Base-by-base conservation (phyloP, 2,329 filamentous ascomycete species). In the Clathrospora elynae region DNA sequence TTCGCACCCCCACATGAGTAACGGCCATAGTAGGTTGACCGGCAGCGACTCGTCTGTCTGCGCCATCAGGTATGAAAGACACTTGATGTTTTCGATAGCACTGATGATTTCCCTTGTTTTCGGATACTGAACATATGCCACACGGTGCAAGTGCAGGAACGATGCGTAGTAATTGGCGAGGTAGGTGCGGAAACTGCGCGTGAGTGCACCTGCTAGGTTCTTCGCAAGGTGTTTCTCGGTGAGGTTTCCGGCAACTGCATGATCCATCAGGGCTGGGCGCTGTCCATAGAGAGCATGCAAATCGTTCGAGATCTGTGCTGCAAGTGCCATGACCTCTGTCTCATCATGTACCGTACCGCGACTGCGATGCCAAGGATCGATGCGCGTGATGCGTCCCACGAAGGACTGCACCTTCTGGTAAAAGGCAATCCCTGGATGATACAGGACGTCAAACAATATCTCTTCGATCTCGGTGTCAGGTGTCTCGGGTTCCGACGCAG, bases 321-420 rank as follows among this genome's bases (percentile, higher is more conserved):
- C 79, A 31, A 78, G 71, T 20, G 74, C 73, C 78, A 82, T 81
- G 1, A 81, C 78, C 42, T 82, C 78, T 2, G 76, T 80, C 63
- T 82, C 78, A 53, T 82, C 79, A 35, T 80, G 73, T 7, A 82
- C 79, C 0, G 78, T 82, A 4, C 78, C 78, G 6, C 79, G 73
- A 16, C 73, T 73, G 8, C 79, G 74, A 56, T 82, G 78, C 76
- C 78, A 81, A 1, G 73, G 78, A 41, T 81, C 78, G 38, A 82
- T 81, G 41, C 76, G 74, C 5, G 78, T 78, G 33, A 82, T 80
- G 4, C 77, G 72, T 2, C 79, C 79, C 67, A 80, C 80, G 55
- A 81, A 80, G 22, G 75, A 78, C 55, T 80, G 79, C 0, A 81
- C 77, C 46, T 80, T 78, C 40, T 82, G 78, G 50, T 79, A 82